A percentile compares a stretch with the other conserved stretches of the same genome.
phyloP scores from a whole-genome alignment of 768 basidiomycete genomes.

The Pholiota molesta region DNA sequence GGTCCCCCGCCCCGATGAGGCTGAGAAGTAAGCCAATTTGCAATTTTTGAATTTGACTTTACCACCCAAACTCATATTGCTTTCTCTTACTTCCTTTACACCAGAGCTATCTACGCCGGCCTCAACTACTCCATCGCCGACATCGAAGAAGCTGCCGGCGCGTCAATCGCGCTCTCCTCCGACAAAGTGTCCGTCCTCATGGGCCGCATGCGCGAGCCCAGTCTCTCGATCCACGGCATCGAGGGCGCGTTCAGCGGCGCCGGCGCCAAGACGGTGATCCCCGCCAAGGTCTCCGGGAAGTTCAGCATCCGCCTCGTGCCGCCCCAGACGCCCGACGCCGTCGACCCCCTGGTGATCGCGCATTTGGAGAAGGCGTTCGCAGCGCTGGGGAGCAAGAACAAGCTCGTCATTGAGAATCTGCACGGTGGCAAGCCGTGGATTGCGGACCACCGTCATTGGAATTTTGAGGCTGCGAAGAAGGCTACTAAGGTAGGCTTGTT shows the following conservation, averaged over 20 bases:
- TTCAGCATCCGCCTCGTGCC: slow-evolving; percentile 95
- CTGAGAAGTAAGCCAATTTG: slow-evolving; percentile 56
- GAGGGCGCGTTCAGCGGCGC: slow-evolving; percentile 90
- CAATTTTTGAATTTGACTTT: neutral
- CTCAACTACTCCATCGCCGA: slow-evolving; percentile 77
- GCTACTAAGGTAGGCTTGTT: slow-evolving; percentile 68
- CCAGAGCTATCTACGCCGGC: slow-evolving; percentile 67
- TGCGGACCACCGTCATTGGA: slow-evolving; percentile 86
- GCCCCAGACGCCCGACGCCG: slow-evolving; percentile 77
- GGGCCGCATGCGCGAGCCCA: slow-evolving; percentile 92
- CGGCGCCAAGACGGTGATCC: slow-evolving; percentile 93
- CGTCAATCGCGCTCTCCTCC: slow-evolving; percentile 66
- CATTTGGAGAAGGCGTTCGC: slow-evolving; percentile 82
- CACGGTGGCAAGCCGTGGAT: slow-evolving; percentile 93
- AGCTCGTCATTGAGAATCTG: slow-evolving; percentile 65
- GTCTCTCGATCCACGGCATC: slow-evolving; percentile 92
- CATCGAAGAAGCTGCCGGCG: slow-evolving; percentile 78
- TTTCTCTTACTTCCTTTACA: neutral
- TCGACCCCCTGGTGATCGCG: slow-evolving; percentile 69
- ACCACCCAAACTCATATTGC: neutral
- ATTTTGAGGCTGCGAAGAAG: slow-evolving; percentile 83
- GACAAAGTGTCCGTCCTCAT: slow-evolving; percentile 84
- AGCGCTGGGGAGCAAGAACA: slow-evolving; percentile 87
- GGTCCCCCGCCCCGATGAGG: slow-evolving; percentile 70
- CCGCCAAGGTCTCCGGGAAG: slow-evolving; percentile 85